phyloP scores from a whole-genome alignment of 2,329 filamentous ascomycete species.

The Purpureocillium takamizusanense region DNA sequence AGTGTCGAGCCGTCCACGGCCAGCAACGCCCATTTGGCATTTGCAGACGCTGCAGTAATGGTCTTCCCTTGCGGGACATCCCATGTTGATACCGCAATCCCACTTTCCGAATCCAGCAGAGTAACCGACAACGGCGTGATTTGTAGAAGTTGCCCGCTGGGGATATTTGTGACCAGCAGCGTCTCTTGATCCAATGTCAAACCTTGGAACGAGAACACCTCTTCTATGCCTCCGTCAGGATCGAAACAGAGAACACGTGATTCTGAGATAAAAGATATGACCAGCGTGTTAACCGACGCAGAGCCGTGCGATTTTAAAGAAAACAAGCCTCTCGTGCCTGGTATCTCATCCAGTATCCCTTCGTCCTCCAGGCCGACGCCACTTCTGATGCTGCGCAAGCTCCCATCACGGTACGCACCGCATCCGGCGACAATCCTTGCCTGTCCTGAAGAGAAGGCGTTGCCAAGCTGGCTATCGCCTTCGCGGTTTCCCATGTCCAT shows the following conservation, averaged over 20 bases:
- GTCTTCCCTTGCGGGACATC: conserved; percentile 33
- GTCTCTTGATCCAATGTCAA: conserved; percentile 63
- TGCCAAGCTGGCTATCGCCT: conserved; percentile 63
- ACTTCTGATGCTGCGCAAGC: conserved; percentile 80
- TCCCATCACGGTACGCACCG: conserved; percentile 82
- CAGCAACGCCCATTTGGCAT: conserved; percentile 59
- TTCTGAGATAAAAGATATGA: conserved; percentile 75
- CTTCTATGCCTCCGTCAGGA: conserved; percentile 69
- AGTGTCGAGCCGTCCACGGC: conserved; percentile 68
- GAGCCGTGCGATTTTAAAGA: conserved; percentile 45
- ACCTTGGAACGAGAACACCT: conserved; percentile 67
- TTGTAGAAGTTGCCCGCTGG: conserved; percentile 59
- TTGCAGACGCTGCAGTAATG: conserved; percentile 74
- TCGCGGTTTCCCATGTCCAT: conserved; percentile 92
- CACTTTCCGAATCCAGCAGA: conserved; percentile 52
- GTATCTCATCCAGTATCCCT: conserved; percentile 72
- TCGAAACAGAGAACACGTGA: conserved; percentile 77
- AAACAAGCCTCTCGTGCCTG: conserved; percentile 65
- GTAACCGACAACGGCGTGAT: conserved; percentile 58
- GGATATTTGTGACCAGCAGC: conserved; percentile 58
- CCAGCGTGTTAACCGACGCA: conserved; percentile 55
- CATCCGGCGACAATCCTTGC: conserved; percentile 89
- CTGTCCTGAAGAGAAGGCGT: conserved; percentile 91
- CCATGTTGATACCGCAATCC: conserved; percentile 52
- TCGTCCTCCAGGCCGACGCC: conserved; percentile 87